Conservation (phyloP, 2,329 filamentous ascomycete genomes). For the Diplodia corticola region DNA sequence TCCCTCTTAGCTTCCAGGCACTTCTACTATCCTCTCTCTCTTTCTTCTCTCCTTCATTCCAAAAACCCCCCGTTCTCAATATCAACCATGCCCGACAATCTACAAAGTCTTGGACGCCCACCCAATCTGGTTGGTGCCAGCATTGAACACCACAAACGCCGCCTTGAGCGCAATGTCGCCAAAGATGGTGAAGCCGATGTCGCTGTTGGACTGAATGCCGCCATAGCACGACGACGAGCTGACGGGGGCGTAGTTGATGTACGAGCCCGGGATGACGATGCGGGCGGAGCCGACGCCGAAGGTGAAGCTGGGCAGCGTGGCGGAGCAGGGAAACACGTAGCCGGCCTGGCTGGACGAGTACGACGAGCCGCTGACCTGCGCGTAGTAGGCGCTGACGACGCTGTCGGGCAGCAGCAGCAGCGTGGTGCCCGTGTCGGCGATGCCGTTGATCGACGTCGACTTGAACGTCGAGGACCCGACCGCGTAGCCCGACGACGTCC, state of each 20-base stretch:
- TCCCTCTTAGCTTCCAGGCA: too few species aligned
- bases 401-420: slow-evolving; percentile 60
- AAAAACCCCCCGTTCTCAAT: not conserved
- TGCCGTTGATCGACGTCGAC: slow-evolving; percentile 52
- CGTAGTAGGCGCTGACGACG: slow-evolving; percentile 62
- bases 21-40: too few species aligned
- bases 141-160: slow-evolving; percentile 56
- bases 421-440: slow-evolving; percentile 71
- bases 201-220: slow-evolving; percentile 66
- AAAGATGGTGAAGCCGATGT: slow-evolving; percentile 66
- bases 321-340: slow-evolving; percentile 55
- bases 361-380: slow-evolving; percentile 53
- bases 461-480: slow-evolving; percentile 46
- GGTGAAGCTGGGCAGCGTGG: slow-evolving; percentile 55
- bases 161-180: slow-evolving; percentile 80
- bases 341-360: slow-evolving; percentile 55
- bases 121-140: slow-evolving; percentile 3
- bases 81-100: not conserved
- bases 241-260: slow-evolving; percentile 56
- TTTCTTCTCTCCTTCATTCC: not conserved
- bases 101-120: slow-evolving; percentile 12
- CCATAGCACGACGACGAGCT: slow-evolving; percentile 63
- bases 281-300: slow-evolving; percentile 52
- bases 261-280: slow-evolving; percentile 54
- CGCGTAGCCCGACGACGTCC: slow-evolving; percentile 58